Percentiles rank a stretch among this genome's conserved stretches.
Evolutionary conservation across 1,284 basidiomycete genomes (phyloP).

Genomic region (Inonotus obliquus): DNA sequence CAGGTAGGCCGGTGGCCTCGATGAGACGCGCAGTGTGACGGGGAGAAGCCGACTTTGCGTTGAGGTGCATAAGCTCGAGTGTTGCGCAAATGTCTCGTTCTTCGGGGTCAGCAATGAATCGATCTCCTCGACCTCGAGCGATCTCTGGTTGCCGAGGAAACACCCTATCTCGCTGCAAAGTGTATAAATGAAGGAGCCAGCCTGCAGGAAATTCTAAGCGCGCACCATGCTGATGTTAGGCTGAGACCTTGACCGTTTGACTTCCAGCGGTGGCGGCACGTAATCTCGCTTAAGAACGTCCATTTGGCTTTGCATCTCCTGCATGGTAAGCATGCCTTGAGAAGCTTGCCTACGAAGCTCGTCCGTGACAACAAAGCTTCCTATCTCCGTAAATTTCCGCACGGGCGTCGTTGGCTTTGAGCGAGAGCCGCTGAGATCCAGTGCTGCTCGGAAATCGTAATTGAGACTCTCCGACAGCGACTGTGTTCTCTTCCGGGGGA

Average conservation of each 20-base stretch:
- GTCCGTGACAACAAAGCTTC: slow-evolving; percentile 46
- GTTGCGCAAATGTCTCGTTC: slow-evolving; percentile 52
- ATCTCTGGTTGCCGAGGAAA: slow-evolving; percentile 14
- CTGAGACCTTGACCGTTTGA: slow-evolving; percentile 70
- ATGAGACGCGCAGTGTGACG: slow-evolving; percentile 72
- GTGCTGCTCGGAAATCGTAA: slow-evolving; percentile 14
- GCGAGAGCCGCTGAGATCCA: slow-evolving; percentile 24
- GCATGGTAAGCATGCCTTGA: slow-evolving; percentile 59
- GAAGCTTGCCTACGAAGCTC: slow-evolving; percentile 57
- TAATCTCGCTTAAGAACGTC: slow-evolving; percentile 65
- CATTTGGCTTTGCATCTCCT: slow-evolving; percentile 64
- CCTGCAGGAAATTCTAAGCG: slow-evolving; percentile 20
- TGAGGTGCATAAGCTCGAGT: slow-evolving; percentile 58
- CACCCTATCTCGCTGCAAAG: slow-evolving; percentile 14
- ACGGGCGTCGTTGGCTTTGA: slow-evolving; percentile 59
- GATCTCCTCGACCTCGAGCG: slow-evolving; percentile 50
- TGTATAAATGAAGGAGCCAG: slow-evolving; percentile 17
- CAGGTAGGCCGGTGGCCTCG: slow-evolving; percentile 65
- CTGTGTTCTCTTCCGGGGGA: slow-evolving; percentile 3
- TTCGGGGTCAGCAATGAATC: slow-evolving; percentile 66
- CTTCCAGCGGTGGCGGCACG: slow-evolving; percentile 49
- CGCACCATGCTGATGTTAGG: slow-evolving; percentile 44
- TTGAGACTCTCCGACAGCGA: slow-evolving; percentile 15
- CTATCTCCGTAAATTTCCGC: slow-evolving; percentile 44
- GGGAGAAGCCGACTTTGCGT: slow-evolving; percentile 58